Evolutionary conservation across 805 yeast genomes (phyloP).

Genomic region (Ogataea methylovora): DNA sequence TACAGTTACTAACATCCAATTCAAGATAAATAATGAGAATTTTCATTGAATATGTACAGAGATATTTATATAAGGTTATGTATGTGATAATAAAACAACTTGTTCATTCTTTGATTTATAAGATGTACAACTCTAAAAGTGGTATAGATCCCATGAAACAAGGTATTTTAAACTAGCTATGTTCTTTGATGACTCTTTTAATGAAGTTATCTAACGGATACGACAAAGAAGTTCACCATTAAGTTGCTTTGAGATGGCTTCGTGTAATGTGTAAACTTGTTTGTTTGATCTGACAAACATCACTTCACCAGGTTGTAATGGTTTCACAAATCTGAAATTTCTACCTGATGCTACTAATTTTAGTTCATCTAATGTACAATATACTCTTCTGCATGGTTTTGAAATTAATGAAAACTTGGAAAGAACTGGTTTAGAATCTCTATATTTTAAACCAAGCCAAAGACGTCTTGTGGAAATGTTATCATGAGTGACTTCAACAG

Average conservation of each 20-base stretch:
- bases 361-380: slow-evolving; percentile 56
- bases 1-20: too few species aligned
- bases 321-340: slow-evolving; percentile 65
- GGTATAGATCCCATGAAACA: too few species aligned
- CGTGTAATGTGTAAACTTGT: slow-evolving; percentile 65
- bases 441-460: slow-evolving; percentile 89
- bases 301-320: slow-evolving; percentile 85
- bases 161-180: too few species aligned
- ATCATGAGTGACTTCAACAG: slow-evolving; percentile 77
- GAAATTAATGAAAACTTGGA: slow-evolving; percentile 65
- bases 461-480: slow-evolving; percentile 79
- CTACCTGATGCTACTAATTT: slow-evolving; percentile 69
- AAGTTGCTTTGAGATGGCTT: slow-evolving; percentile 68
- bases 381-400: slow-evolving; percentile 76
- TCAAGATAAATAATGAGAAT: too few species aligned
- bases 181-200: too few species aligned
- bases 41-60: too few species aligned
- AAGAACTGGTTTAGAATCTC: slow-evolving; percentile 72
- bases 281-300: slow-evolving; percentile 54
- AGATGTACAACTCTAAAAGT: too few species aligned
- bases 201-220: slow-evolving; percentile 22
- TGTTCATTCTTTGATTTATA: too few species aligned
- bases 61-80: too few species aligned
- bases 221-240: slow-evolving; percentile 82
- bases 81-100: too few species aligned